phyloP scores from a whole-genome alignment of 2,329 filamentous ascomycete species.

The Chalaropsis thielavioides region DNA sequence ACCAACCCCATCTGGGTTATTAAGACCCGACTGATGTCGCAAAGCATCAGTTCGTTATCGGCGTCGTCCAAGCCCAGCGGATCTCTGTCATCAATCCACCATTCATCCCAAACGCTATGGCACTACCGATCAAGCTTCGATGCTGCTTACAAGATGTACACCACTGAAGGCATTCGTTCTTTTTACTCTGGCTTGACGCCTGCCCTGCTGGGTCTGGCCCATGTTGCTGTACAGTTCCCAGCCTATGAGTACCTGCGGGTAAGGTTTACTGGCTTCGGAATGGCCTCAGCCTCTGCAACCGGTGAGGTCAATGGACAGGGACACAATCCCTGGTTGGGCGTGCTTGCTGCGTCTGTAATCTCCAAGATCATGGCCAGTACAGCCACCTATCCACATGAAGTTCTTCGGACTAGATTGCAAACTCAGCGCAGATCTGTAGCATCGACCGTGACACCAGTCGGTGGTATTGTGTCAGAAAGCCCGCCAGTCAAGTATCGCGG shows the following conservation, averaged over 20 bases:
- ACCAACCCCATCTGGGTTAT: conserved; percentile 99
- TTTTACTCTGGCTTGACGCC: conserved; percentile 95
- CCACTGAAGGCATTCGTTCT: conserved; percentile 68
- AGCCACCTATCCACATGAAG: conserved; percentile 93
- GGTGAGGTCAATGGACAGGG: conserved; percentile 24
- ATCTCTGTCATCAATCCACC: conserved; percentile 36
- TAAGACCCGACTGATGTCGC: conserved; percentile 95
- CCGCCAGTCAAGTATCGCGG: conserved; percentile 51
- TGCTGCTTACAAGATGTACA: conserved; percentile 92
- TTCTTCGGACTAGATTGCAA: conserved; percentile 82
- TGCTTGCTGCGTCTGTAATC: conserved; percentile 75
- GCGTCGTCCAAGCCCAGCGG: conserved; percentile 26
- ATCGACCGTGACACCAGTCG: conserved; percentile 32
- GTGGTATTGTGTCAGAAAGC: conserved; percentile 20
- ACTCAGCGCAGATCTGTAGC: conserved; percentile 68
- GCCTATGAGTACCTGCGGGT: conserved; percentile 89
- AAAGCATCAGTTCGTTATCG: conserved; percentile 38
- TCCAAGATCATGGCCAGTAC: conserved; percentile 92
- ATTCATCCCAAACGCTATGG: conserved; percentile 56
- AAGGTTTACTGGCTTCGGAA: conserved; percentile 75
- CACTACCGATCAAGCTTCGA: conserved; percentile 83
- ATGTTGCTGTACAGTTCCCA: conserved; percentile 95
- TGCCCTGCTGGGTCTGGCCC: conserved; percentile 77
- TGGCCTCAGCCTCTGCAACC: conserved; percentile 52
- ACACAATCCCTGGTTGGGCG: conserved; percentile 56